Evolutionary conservation across 345 rosid genomes (phyloP), one percentile per base, ranked within the genome.

Genomic region (Psidium guajava): DNA sequence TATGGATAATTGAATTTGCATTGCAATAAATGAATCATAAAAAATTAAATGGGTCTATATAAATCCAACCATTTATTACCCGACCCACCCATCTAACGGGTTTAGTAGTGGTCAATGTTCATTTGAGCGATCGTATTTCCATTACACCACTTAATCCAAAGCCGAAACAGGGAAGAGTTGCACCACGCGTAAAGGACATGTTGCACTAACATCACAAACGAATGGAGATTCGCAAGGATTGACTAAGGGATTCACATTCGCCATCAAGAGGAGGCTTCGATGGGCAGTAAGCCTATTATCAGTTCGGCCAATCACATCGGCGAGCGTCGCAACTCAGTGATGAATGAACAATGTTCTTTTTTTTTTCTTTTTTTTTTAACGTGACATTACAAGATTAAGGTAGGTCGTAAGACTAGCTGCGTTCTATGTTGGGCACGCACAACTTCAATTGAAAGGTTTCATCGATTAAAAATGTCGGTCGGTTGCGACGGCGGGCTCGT

Each of bases 171-270:
- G 13, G 0, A 1, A 0, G 24, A 64, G 24, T 0, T 27, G 2
- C 0, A 1, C 21, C 3, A 1, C 21, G 1, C 12, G 6, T 2
- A 8, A 32, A 32, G 16, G 18, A 16, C 40, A 16, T 8, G 22
- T 18, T 64, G 3, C 12, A 16, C 40, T 9, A 7, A 32, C 6
- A 2, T 32, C 5, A 16, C 12, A 64, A 64, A 64, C 0, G 6
- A 2, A 64, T 64, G 11, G 1, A 64, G 44, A 64, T 32, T 64
- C 16, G 24, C 44, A 32, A 8, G 40, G 20, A 27, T 61, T 61
- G 15, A 14, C 10, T 4, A 32, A 9, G 22, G 6, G 6, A 28
- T 64, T 28, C 44, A 32, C 15, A 32, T 64, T 64, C 44, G 12
- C 18, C 5, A 28, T 18, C 21, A 36, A 36, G 44, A 36, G 44